phyloP scores from a whole-genome alignment of 306 rosid species.

The Macrotyloma uniflorum region DNA sequence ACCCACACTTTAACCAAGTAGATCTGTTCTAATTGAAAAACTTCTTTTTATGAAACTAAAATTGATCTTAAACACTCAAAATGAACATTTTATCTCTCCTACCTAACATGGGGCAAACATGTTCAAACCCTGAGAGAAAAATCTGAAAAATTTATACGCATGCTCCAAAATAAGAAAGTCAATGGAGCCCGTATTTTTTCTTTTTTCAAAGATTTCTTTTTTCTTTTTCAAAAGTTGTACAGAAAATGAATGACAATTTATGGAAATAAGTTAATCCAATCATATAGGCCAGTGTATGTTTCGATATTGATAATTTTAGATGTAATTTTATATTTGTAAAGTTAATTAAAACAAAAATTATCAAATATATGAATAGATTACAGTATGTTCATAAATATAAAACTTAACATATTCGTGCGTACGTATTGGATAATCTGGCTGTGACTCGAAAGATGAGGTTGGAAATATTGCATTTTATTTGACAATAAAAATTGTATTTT shows the following conservation, averaged over 20 bases:
- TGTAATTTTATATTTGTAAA: not conserved
- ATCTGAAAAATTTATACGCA: not conserved
- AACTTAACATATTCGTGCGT: not conserved
- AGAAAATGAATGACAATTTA: too few relatives aligned
- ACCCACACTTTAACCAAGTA: not conserved
- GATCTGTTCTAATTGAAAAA: not conserved
- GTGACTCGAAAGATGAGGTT: not conserved
- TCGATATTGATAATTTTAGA: not conserved
- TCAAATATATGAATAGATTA: not conserved
- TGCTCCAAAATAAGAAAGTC: not conserved
- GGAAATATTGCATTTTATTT: not conserved
- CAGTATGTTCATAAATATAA: not conserved
- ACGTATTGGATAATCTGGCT: not conserved
- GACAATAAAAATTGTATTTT: not conserved
- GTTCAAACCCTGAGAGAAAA: not conserved
- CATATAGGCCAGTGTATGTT: too few relatives aligned
- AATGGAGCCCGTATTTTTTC: not conserved
- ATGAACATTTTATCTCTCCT: slow-evolving; percentile 4
- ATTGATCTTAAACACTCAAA: not conserved
- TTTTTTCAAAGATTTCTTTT: not conserved
- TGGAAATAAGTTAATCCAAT: too few relatives aligned
- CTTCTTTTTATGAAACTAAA: not conserved
- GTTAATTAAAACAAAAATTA: not conserved
- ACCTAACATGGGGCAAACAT: not conserved
- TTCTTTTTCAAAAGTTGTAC: not conserved